Evolutionary conservation across 208 protist species (phyloP).

Genomic region (Crithidia sp.): DNA sequence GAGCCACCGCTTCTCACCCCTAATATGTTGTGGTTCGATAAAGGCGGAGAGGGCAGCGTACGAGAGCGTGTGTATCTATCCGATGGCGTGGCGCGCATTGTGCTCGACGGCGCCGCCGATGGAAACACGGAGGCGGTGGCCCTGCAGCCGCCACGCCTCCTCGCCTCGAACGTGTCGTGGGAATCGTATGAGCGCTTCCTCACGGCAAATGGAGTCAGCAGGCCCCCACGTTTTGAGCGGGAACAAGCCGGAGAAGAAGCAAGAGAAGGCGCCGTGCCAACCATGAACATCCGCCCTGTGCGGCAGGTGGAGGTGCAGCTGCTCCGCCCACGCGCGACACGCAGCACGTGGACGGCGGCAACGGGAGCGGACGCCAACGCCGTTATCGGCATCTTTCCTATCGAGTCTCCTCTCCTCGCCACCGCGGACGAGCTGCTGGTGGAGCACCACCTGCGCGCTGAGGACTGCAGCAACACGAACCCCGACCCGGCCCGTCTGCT

Average conservation of each 20-base stretch:
- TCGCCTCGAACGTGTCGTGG: conserved; percentile 23
- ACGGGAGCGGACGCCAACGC: background rate
- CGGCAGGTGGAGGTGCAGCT: conserved; percentile 35
- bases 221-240: no score
- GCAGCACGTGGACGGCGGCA: conserved; percentile 18
- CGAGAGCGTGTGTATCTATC: conserved; percentile 1
- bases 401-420: conserved; percentile 23
- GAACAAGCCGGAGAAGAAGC: background rate
- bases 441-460: conserved; percentile 22
- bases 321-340: conserved; percentile 33
- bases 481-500: conserved; percentile 18
- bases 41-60: no score
- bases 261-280: background rate
- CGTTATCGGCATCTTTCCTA: conserved; percentile 26
- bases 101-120: conserved; percentile 1
- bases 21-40: no score
- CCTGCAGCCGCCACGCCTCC: conserved; percentile 13
- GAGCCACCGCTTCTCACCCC: no score
- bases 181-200: conserved; percentile 8
- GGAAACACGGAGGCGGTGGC: background rate
- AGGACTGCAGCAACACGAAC: conserved; percentile 10
- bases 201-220: background rate
- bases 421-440: conserved; percentile 44
- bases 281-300: background rate
- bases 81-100: conserved; percentile 18